Base-by-base conservation (phyloP, 345 rosid genomes). In the Hibiscus tridactylites region DNA sequence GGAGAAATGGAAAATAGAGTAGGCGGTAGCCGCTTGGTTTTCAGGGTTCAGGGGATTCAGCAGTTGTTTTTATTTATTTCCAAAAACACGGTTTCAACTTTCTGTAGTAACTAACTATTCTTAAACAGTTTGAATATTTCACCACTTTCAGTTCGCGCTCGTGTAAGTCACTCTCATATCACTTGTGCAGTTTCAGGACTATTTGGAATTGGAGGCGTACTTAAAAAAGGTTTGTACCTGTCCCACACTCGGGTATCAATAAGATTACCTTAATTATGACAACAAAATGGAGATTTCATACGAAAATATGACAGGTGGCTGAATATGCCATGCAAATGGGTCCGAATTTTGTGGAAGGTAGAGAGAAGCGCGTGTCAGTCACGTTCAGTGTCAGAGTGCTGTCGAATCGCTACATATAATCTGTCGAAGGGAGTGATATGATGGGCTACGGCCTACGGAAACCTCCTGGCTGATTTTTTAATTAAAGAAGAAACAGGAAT, bases 391-490 rank as follows among this genome's bases (percentile, higher is more conserved):
- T 69, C 85, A 83, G 87, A 77, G 88, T 81, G 84, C 85, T 87
- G 93, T 83, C 97, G 96, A 86, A 85, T 88, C 88, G 91, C 96
- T 92, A 85, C 98, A 79, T 89, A 79, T 11, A 13, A 47, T 75
- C 12, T 39, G 61, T 80, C 70, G 17, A 5, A 12, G 2, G 4
- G n/a, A 47, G 29, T 16, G 68, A 65, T 0, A 29, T 8, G 1
- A 44, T 47, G 58, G 81, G 79, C 83, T 79, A 65, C 75, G 9
- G 50, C 26, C 83, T 79, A 65, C 76, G 8, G 50, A 21, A 2
- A 60, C 74, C 80, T 82, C 78, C 73, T 65, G 9, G 68, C 19
- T n/a, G 3, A 5, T 53, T 67, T 70, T 74, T 64, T 16, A 12
- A 1, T 12, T 1, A 61, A 8, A 29, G 31, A 6, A n/a, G 6